phyloP scores from a whole-genome alignment of 352 stramenopile genomes.

The Aphanomyces invadans region DNA sequence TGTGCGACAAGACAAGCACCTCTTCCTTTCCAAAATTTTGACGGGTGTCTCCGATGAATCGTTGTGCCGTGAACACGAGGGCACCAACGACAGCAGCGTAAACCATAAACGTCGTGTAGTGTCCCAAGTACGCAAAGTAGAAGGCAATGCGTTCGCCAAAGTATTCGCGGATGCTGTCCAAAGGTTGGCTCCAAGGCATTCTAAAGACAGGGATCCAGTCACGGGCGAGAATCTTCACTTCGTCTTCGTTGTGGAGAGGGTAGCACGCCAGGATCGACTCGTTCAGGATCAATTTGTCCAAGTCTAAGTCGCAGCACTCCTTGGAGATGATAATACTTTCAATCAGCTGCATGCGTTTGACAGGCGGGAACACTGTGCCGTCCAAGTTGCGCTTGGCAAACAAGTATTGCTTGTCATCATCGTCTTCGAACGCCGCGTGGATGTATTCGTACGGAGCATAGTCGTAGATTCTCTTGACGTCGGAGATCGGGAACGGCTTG shows the following conservation, averaged over 20 bases:
- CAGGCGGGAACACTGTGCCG: conserved; percentile 64
- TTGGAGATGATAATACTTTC: conserved; percentile 80
- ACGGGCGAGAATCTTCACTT: conserved; percentile 48
- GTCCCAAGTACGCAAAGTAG: conserved; percentile 96
- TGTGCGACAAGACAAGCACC: conserved; percentile 61
- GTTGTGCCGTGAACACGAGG: conserved; percentile 62
- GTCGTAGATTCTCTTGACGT: conserved; percentile 68
- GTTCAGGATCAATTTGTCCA: conserved; percentile 71
- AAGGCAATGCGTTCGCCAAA: conserved; percentile 91
- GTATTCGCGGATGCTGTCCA: conserved; percentile 75
- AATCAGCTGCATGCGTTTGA: conserved; percentile 69
- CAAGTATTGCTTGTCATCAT: conserved; percentile 53
- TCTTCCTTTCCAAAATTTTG: background rate
- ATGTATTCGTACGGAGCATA: conserved; percentile 82
- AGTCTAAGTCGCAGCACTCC: conserved; percentile 49
- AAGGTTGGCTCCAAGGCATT: conserved; percentile 67
- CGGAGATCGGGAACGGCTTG: conserved; percentile 68
- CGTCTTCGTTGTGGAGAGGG: conserved; percentile 62
- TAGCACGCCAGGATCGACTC: conserved; percentile 68
- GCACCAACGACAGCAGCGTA: conserved; percentile 88
- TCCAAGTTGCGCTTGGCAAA: conserved; percentile 35
- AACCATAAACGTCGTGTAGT: conserved; percentile 94
- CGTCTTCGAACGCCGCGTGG: conserved; percentile 72
- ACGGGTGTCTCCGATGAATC: background rate
- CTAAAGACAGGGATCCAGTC: conserved; percentile 66